Percentiles rank a stretch among this genome's conserved stretches.
Evolutionary conservation across 306 rosid species (phyloP).

Genomic region (Castanea mollissima): DNA sequence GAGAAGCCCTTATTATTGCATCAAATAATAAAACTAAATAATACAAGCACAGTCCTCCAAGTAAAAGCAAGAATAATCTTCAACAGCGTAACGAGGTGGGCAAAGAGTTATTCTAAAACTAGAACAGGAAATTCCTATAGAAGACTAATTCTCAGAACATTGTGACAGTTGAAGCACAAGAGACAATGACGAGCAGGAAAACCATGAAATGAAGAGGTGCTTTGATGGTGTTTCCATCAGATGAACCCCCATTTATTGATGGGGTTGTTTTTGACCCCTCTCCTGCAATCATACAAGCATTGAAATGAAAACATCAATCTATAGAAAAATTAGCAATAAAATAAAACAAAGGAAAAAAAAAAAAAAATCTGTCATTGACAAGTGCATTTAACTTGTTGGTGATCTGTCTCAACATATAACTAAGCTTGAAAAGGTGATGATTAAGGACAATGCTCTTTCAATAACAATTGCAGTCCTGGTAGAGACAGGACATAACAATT

Average conservation of each 20-base stretch:
- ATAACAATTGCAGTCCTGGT: no score
- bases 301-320: background rate
- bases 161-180: conserved; percentile 31
- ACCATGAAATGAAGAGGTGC: conserved; percentile 31
- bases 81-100: background rate
- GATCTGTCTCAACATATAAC: no score
- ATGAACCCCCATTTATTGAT: conserved; percentile 33
- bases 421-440: no score
- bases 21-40: background rate
- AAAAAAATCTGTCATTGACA: background rate
- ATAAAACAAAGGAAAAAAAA: no score
- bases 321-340: no score
- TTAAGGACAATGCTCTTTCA: no score
- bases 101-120: background rate
- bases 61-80: background rate
- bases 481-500: no score
- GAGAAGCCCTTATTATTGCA: background rate
- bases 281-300: conserved; percentile 29
- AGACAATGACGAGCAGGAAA: conserved; percentile 33
- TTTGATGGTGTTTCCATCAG: conserved; percentile 41
- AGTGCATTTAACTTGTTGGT: no score
- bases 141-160: conserved; percentile 26
- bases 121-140: background rate
- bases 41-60: background rate
- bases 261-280: conserved; percentile 58